A percentile compares a stretch with the other conserved stretches of the same genome.
phyloP scores from a whole-genome alignment of 176 grass and related monocot genomes.

The Carex parvula region DNA sequence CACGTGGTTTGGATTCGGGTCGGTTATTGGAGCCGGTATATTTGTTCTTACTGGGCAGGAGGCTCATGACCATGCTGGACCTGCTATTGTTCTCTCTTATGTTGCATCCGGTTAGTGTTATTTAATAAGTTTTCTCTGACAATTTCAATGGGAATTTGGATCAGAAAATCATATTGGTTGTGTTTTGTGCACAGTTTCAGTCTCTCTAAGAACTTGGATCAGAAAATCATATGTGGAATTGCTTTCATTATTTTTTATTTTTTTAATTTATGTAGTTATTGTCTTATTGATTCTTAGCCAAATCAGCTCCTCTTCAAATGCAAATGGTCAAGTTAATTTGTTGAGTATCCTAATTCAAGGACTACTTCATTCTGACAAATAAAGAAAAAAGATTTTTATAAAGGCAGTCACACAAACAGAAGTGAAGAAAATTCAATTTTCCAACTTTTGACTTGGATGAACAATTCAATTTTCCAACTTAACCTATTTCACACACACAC shows the following conservation, averaged over 20 bases:
- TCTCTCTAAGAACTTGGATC: too few species aligned
- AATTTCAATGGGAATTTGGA: neutral
- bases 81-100: slow-evolving; percentile 85
- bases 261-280: too few species aligned
- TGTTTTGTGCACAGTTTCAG: neutral
- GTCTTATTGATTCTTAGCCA: too few species aligned
- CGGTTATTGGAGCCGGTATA: slow-evolving; percentile 83
- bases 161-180: neutral
- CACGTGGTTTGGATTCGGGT: slow-evolving; percentile 91
- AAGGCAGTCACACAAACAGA: neutral
- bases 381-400: neutral
- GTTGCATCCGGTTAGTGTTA: slow-evolving; percentile 29
- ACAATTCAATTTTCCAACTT: neutral
- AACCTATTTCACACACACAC: neutral
- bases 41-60: slow-evolving; percentile 86
- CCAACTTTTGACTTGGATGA: neutral
- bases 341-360: neutral
- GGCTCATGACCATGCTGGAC: slow-evolving; percentile 73
- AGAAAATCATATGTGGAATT: neutral
- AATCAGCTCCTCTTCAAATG: neutral
- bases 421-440: neutral
- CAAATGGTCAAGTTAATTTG: neutral
- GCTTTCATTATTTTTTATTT: neutral
- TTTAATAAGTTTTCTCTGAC: neutral
- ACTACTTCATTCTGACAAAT: neutral